Base-by-base conservation (phyloP, 129 eudicot genomes). In the Flaveria bidentis region DNA sequence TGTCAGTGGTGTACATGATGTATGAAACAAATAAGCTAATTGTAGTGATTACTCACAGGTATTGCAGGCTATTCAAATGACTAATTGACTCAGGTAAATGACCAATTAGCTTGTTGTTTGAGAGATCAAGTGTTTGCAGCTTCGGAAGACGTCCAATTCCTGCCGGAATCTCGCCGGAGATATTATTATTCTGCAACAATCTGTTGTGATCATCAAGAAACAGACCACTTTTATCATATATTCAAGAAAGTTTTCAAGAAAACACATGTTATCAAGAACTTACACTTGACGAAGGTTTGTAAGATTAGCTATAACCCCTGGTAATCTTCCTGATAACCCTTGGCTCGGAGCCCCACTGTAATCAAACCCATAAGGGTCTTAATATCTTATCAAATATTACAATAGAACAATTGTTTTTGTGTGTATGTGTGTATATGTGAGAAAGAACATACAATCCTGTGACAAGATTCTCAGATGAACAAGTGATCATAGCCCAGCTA, bases 401-500 rank as follows among this genome's bases (percentile, higher is more conserved):
- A 50, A 0, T 58, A 67, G 25, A 84, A 66, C 80, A 57, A 71
- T 73, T 30, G 36, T 30, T 30, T 30, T 30, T 30, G 41, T 36
- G 41, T 36, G 7, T 36, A 3, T 33, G 22, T 51, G 71, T 17
- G 10, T 20, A 20, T 36, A 50, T 58, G 14, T 36, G 18, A 33
- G 74, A 5, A 66, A 80, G 26, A 22, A 81, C 88, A 72, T 60
- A 91, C 99, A 95, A 52, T 60, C 84, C 92, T 63, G 88, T 84
- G 62, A 95, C 99, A 75, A 92, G 86, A 84, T 89, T 91, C 83
- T 89, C 94, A 74, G 90, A 78, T 13, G 96, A 91, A 41, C 99
- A 94, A 79, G 97, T 94, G 72, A 94, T 94, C 97, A 91, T 85
- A 78, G 97, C 88, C 99, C 99, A 94, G 77, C 99, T 94, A 79